Evolutionary conservation across 1,139 yeast species (phyloP), one percentile per base, ranked within the genome.

Genomic region (Meyerozyma guilliermondii): DNA sequence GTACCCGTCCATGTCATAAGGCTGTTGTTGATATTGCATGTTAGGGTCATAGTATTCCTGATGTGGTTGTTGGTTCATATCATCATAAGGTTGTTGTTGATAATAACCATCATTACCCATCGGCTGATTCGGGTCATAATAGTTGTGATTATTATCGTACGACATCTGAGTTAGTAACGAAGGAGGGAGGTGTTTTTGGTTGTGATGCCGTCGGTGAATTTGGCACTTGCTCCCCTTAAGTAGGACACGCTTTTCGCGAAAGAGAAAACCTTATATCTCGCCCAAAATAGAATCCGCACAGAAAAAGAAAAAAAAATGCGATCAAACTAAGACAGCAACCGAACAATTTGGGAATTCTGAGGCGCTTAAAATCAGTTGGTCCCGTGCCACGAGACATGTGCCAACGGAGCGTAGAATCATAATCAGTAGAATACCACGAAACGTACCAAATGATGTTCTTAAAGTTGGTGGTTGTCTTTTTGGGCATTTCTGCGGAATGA

Each of bases 21-120:
- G 75, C 51, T 69, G 75, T 45, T 65, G 79, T 47, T 73, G 79
- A 53, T 79, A 78, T 53, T 78, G 82, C 52, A 68, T 73, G 54
- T 74, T 71, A 39, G 73, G 75, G 53, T 70, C 74, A 49, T 72
- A 72, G 50, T 65, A 71, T 30, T 70, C 73, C 48, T 59, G 66
- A 37, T 54, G 58, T 18, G 28, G 28, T 43, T 52, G 54, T 34
- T 53, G 60, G 39, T 51, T 58, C 47, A 50, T 52, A 49, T 58
- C 65, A 45, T 67, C 71, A 49, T 69, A 69, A 37, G 71, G 69
- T 47, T 67, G 74, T 55, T 71, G 76, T 58, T 72, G 76, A 54
- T 73, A 71, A 56, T 72, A 72, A 50, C 73, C 76, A 48, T 71
- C 77, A 40, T 61, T 62, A 52, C 55, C 63, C 49, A 52, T 62